phyloP scores from a whole-genome alignment of 495 filamentous ascomycete genomes.

The Tricharina praecox region DNA sequence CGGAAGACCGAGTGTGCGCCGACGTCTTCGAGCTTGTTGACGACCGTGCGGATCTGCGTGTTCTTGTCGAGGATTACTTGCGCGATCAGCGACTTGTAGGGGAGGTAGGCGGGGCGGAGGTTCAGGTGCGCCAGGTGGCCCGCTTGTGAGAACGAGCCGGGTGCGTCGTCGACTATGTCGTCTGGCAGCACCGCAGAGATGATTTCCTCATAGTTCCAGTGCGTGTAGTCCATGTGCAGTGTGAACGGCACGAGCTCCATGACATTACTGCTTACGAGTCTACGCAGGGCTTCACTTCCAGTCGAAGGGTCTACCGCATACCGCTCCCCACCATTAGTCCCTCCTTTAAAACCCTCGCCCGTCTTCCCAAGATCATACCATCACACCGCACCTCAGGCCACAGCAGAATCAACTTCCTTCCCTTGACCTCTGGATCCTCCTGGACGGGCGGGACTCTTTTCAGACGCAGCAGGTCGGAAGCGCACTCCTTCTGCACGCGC shows the following conservation, averaged over 20 bases:
- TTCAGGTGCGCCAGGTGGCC: constrained; percentile 91
- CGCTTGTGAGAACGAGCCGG: constrained; percentile 68
- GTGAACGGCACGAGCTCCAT: constrained; percentile 56
- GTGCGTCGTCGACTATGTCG: constrained; percentile 53
- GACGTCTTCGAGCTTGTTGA: constrained; percentile 86
- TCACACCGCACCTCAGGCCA: constrained; percentile 47
- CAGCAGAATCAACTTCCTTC: constrained; percentile 58
- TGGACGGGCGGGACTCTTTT: constrained; percentile 40
- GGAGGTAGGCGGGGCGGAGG: constrained; percentile 59
- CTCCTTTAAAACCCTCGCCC: neutral
- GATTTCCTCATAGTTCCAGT: constrained; percentile 80
- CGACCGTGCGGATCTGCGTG: constrained; percentile 58
- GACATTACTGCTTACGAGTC: constrained; percentile 47
- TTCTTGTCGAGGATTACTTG: constrained; percentile 80
- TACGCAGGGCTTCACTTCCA: constrained; percentile 51
- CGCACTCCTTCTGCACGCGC: constrained; percentile 42
- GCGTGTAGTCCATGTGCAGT: constrained; percentile 59
- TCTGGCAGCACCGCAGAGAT: constrained; percentile 60
- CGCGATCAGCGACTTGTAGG: constrained; percentile 71
- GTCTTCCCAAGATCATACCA: constrained; percentile 36
- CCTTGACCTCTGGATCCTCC: constrained; percentile 34
- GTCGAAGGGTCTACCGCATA: constrained; percentile 29
- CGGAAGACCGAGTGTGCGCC: constrained; percentile 71
- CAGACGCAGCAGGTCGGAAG: constrained; percentile 44
- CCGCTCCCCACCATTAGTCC: neutral